These are phyloP conservation scores for Malus hybrid DNA, from an alignment of 331 rosid genomes.

Conservation along the genomic window DNA sequence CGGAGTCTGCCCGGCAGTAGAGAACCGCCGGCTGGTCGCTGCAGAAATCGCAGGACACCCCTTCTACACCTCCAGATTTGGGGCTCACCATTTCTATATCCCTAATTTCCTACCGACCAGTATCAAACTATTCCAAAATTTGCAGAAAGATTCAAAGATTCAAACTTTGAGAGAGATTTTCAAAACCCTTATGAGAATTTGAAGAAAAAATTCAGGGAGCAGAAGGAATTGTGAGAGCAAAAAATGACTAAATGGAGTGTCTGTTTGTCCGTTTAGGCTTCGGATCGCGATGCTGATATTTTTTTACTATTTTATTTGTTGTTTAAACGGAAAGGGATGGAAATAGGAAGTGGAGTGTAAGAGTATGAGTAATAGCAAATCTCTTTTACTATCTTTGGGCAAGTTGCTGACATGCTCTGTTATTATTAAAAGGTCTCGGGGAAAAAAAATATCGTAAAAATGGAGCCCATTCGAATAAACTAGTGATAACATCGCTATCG, in stretches of 20 bases:
- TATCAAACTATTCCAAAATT: background rate
- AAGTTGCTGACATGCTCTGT: background rate
- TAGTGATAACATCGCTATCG: background rate
- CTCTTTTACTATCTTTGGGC: background rate
- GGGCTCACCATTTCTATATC: slow-evolving; percentile 29
- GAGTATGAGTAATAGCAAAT: background rate
- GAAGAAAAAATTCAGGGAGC: background rate
- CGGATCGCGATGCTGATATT: background rate
- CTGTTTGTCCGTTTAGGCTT: background rate
- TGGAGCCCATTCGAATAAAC: background rate
- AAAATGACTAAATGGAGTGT: background rate
- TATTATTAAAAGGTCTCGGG: background rate
- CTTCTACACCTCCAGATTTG: slow-evolving; percentile 13
- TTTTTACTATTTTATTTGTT: background rate
- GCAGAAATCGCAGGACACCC: slow-evolving; percentile 57
- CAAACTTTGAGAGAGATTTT: background rate
- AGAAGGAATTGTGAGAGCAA: background rate
- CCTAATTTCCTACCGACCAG: background rate
- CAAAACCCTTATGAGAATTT: background rate
- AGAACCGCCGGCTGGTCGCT: slow-evolving; percentile 36
- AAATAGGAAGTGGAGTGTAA: too few relatives aligned
- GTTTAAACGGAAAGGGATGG: too few relatives aligned
- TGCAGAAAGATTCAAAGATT: background rate
- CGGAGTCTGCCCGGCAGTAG: slow-evolving; percentile 61
- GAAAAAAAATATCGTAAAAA: background rate